A percentile compares a stretch with the other conserved stretches of the same genome.
Evolutionary conservation across 371 early-diverging fungal species (phyloP).

Genomic region (Mortierella sp.): DNA sequence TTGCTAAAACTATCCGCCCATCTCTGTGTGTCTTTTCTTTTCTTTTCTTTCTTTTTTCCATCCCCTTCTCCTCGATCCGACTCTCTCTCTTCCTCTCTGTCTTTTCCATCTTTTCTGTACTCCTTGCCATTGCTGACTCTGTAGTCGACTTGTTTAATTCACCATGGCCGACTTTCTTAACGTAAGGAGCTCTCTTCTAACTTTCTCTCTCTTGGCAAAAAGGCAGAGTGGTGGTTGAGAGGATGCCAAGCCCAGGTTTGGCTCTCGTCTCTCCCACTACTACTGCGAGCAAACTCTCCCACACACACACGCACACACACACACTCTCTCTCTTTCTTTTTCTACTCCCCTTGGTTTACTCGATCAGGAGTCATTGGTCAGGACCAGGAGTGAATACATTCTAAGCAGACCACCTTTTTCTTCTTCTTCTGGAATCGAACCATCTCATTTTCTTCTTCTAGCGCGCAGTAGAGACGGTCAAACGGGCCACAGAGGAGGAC

Average conservation of each 20-base stretch:
- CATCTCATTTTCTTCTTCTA: constrained; percentile 32
- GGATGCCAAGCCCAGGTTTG: too few relatives aligned
- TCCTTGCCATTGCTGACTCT: background rate
- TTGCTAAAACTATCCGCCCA: too few relatives aligned
- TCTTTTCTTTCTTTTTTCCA: constrained; percentile 1
- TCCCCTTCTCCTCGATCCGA: constrained; percentile 6
- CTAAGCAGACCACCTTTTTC: background rate
- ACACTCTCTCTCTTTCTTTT: too few relatives aligned
- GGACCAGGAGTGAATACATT: too few relatives aligned
- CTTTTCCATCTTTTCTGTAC: background rate
- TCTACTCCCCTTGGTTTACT: too few relatives aligned
- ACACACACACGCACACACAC: too few relatives aligned
- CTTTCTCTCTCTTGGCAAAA: too few relatives aligned
- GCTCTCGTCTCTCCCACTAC: too few relatives aligned
- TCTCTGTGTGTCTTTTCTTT: background rate
- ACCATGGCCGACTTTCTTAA: constrained; percentile 44
- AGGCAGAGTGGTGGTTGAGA: too few relatives aligned
- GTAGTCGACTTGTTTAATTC: background rate
- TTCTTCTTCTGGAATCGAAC: background rate
- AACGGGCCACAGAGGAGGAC: constrained; percentile 95
- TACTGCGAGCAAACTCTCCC: too few relatives aligned
- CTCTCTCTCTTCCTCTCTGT: constrained; percentile 2
- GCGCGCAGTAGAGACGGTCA: constrained; percentile 91
- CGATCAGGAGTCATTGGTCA: too few relatives aligned
- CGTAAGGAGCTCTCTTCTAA: constrained; percentile 25